phyloP scores from a whole-genome alignment of 73 alveolate species.

The Paraurostyla sp. region DNA sequence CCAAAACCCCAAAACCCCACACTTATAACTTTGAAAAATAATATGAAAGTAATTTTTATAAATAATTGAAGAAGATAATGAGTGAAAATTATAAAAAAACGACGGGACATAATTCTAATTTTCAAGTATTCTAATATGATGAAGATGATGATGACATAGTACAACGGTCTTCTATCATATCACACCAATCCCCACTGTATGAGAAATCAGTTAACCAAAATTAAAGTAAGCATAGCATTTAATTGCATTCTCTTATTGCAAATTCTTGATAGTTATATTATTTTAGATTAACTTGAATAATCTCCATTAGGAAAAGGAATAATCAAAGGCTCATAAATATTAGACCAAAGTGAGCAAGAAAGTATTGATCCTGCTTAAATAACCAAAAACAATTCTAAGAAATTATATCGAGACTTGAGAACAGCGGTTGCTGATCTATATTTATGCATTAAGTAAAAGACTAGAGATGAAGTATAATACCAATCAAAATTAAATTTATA shows the following conservation, averaged over 20 bases:
- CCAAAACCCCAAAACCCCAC: too few species aligned
- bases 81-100: conserved; percentile 15
- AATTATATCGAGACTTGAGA: background rate
- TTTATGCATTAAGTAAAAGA: conserved; percentile 1
- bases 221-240: background rate
- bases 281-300: too few species aligned
- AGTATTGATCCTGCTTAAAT: background rate
- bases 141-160: conserved; percentile 24
- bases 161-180: background rate
- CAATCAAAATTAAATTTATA: background rate
- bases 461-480: conserved; percentile 18
- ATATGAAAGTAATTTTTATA: too few species aligned
- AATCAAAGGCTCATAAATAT: too few species aligned
- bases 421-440: conserved; percentile 24
- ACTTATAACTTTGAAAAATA: too few species aligned
- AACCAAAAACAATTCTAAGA: background rate
- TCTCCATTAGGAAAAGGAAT: too few species aligned
- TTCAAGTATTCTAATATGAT: background rate
- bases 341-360: background rate
- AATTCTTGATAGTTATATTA: too few species aligned
- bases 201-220: background rate
- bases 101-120: background rate
- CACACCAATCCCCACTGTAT: background rate
- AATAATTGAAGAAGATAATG: background rate
- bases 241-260: background rate